Conservation (phyloP, 179 eudicot species). For the Patellifolia procumbens region DNA sequence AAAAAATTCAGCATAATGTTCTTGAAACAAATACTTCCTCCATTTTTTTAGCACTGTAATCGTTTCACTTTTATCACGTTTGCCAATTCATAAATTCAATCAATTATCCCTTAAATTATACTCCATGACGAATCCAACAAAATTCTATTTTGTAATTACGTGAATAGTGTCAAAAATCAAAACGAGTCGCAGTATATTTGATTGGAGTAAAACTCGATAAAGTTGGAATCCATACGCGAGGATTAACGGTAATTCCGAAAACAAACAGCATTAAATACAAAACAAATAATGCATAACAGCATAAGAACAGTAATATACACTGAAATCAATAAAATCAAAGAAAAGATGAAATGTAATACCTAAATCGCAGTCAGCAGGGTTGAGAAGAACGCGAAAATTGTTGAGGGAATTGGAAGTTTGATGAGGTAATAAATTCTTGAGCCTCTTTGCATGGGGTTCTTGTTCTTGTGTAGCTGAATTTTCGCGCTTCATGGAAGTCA, state of each 20-base stretch:
- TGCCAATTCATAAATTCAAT: too few relatives aligned
- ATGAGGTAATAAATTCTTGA: slow-evolving; percentile 7
- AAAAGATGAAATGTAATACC: too few relatives aligned
- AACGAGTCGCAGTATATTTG: too few relatives aligned
- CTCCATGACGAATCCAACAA: too few relatives aligned
- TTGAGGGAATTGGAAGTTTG: not conserved
- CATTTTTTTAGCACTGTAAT: too few relatives aligned
- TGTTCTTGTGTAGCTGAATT: slow-evolving; percentile 16
- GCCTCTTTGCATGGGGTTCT: slow-evolving; percentile 27
- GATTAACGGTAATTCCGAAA: not conserved
- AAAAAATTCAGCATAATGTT: not conserved
- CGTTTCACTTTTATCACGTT: too few relatives aligned
- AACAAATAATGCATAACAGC: not conserved
- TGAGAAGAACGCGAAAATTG: slow-evolving; percentile 38
- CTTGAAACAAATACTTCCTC: not conserved
- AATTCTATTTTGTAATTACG: too few relatives aligned
- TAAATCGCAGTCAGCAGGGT: slow-evolving; percentile 58
- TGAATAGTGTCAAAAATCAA: too few relatives aligned
- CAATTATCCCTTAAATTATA: too few relatives aligned
- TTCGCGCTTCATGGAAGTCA: slow-evolving; percentile 48
- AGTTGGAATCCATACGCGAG: not conserved
- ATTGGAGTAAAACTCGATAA: not conserved
- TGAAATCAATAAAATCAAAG: slow-evolving; percentile 17
- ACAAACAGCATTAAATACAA: not conserved
- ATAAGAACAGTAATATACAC: not conserved